Evolutionary conservation across 495 filamentous ascomycete species (phyloP).

Genomic region (Aspergillus biplanus): DNA sequence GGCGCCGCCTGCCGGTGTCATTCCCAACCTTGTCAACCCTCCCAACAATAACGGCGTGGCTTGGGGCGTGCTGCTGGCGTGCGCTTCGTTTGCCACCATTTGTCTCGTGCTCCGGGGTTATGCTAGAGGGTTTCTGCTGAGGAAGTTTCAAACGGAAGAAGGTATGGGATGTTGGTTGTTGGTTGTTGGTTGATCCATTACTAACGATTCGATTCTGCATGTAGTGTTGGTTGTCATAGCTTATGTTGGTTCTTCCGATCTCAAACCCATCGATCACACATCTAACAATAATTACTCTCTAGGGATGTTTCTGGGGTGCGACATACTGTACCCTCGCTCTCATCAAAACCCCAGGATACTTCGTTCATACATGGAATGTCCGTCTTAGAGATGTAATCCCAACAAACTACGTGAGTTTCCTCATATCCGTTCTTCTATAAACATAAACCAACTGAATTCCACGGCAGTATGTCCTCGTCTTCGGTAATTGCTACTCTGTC

Average conservation of each 20-base stretch:
- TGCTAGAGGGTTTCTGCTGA: slow-evolving; percentile 24
- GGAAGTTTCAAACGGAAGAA: slow-evolving; percentile 24
- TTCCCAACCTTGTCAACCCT: slow-evolving; percentile 27
- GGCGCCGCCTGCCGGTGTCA: slow-evolving; percentile 23
- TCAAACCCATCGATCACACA: neutral
- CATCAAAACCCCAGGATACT: slow-evolving; percentile 25
- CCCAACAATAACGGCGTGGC: slow-evolving; percentile 26
- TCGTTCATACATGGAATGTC: slow-evolving; percentile 32
- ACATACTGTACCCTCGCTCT: slow-evolving; percentile 21
- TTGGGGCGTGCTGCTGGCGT: slow-evolving; percentile 17
- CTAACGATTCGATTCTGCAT: neutral
- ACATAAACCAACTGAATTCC: neutral
- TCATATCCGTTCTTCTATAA: neutral
- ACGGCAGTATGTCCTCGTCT: slow-evolving; percentile 13
- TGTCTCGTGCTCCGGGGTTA: slow-evolving; percentile 24
- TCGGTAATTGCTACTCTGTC: slow-evolving; percentile 20
- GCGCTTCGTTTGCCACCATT: slow-evolving; percentile 22
- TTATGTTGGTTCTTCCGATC: neutral
- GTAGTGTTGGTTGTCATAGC: slow-evolving; percentile 10
- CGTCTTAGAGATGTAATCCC: slow-evolving; percentile 22
- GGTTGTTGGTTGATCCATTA: too few relatives aligned
- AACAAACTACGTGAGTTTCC: slow-evolving; percentile 23
- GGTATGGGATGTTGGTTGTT: slow-evolving; percentile 9
- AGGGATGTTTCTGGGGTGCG: slow-evolving; percentile 26
- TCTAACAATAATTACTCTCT: neutral